Conservation (phyloP, 129 eudicot species). For the Flaveria sonorensis region DNA sequence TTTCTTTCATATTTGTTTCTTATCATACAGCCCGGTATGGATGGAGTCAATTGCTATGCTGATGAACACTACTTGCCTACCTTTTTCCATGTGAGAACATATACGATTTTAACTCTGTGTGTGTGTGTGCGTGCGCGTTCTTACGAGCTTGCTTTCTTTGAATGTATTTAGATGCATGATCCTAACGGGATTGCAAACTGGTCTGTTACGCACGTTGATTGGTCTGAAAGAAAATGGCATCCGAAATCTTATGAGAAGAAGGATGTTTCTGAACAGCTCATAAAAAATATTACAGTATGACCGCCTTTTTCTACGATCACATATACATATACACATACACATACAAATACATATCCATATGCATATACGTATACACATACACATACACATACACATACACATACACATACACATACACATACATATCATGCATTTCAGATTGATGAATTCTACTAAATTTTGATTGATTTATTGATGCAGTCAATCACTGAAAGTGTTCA, state of each 20-base stretch:
- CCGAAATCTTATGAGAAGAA: constrained; percentile 65
- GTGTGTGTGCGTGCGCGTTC: no score
- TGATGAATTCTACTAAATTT: background rate
- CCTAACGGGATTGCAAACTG: constrained; percentile 82
- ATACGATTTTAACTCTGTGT: background rate
- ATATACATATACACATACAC: background rate
- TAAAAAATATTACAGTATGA: constrained; percentile 71
- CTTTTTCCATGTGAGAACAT: constrained; percentile 61
- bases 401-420: background rate
- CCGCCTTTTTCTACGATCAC: background rate
- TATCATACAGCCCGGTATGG: constrained; percentile 81
- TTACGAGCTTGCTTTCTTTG: background rate
- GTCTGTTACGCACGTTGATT: constrained; percentile 94
- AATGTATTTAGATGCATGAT: constrained; percentile 72
- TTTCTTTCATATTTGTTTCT: background rate
- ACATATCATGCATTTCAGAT: background rate
- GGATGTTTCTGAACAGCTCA: constrained; percentile 62
- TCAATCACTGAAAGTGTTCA: constrained; percentile 68
- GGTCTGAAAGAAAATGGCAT: constrained; percentile 98
- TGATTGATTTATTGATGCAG: constrained; percentile 44
- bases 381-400: background rate
- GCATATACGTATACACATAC: background rate
- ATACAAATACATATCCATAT: background rate
- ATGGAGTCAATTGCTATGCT: constrained; percentile 71
- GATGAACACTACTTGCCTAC: constrained; percentile 97